These are phyloP conservation scores for Achlya hypogyna DNA, from an alignment of 352 stramenopile genomes.

Conservation along the genomic window DNA sequence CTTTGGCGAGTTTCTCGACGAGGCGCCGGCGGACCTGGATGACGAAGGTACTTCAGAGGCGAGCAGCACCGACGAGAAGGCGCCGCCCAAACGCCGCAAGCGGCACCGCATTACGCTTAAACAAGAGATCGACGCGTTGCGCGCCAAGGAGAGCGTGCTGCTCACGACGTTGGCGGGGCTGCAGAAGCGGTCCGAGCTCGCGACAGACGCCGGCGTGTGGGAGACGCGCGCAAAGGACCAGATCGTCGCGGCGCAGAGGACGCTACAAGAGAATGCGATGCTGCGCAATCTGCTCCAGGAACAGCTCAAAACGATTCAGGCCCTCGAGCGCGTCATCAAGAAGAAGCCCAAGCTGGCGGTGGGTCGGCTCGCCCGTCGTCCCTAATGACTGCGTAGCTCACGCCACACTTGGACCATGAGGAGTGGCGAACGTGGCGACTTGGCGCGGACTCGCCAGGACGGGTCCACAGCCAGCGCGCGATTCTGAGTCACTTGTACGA, in stretches of 20 bases:
- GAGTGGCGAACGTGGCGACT: conserved; percentile 15
- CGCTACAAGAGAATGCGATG: conserved; percentile 11
- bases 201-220: not conserved
- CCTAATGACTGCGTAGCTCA: not conserved
- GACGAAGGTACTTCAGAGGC: not conserved
- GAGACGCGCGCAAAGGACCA: conserved; percentile 12
- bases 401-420: not conserved
- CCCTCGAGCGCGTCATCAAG: conserved; percentile 15
- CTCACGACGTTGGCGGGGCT: not conserved
- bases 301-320: conserved; percentile 11
- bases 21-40: not conserved
- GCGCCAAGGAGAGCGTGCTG: conserved; percentile 3
- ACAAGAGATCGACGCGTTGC: conserved; percentile 12
- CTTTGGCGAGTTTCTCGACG: conserved; percentile 8
- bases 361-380: not conserved
- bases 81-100: not conserved
- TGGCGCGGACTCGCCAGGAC: not conserved
- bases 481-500: conserved; percentile 13
- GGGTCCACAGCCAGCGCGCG: conserved; percentile 1
- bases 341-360: conserved; percentile 9
- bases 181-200: not conserved
- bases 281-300: conserved; percentile 8
- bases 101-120: conserved; percentile 14
- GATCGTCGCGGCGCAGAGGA: not conserved
- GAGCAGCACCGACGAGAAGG: not conserved